Conservation (phyloP, 345 rosid species). For the Corchorus capsularis region DNA sequence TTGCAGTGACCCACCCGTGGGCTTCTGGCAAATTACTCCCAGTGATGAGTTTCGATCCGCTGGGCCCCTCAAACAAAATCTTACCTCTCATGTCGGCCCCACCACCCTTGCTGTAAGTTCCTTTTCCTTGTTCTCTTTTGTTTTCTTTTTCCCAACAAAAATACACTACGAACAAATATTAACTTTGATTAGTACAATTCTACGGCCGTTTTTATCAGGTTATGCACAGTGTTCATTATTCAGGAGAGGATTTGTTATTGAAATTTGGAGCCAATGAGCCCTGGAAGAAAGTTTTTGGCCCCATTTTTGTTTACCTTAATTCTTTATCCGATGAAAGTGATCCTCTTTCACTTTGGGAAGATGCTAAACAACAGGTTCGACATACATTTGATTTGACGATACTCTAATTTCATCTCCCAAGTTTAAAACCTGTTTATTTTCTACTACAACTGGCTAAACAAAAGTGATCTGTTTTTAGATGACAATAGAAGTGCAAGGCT, state of each 20-base stretch:
- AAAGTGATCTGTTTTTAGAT: constrained; percentile 38
- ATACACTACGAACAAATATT: neutral
- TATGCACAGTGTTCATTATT: constrained; percentile 81
- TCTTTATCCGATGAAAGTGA: constrained; percentile 46
- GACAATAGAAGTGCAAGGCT: constrained; percentile 58
- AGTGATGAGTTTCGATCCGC: constrained; percentile 87
- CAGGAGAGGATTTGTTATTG: constrained; percentile 73
- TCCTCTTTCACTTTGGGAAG: constrained; percentile 67
- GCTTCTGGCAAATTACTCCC: constrained; percentile 97
- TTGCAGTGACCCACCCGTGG: constrained; percentile 60
- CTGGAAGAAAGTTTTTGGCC: constrained; percentile 97
- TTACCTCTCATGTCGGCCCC: constrained; percentile 90
- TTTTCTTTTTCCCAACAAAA: no score
- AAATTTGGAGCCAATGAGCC: constrained; percentile 50
- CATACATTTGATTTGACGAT: neutral
- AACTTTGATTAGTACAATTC: neutral
- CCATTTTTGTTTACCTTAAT: constrained; percentile 76
- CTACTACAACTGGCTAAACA: neutral
- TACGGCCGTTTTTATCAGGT: constrained; percentile 44
- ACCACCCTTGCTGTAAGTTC: constrained; percentile 69
- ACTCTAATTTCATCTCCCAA: neutral
- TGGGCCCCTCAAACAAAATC: constrained; percentile 83
- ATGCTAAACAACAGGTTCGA: constrained; percentile 78
- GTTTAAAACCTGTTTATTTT: neutral
- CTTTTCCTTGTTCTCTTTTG: neutral